Evolutionary conservation across 345 rosid species (phyloP), one percentile per base, ranked within the genome.

Genomic region (Brassica incana): DNA sequence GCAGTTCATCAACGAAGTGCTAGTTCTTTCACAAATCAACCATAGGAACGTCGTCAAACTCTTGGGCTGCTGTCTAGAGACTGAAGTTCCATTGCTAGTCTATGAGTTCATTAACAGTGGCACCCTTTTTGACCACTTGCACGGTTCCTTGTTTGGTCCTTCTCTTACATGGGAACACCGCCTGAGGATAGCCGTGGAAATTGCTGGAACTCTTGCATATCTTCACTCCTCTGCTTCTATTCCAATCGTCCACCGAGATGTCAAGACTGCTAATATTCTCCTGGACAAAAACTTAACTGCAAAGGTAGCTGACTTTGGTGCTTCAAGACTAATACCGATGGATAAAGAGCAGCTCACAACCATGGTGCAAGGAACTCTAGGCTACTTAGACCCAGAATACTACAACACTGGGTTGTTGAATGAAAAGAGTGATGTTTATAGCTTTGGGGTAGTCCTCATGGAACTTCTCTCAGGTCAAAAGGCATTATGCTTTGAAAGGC

Each of bases 1-100:
- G 65, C 84, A 84, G 65, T 84, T 84, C 72, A 74, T 80, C 65
- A 80, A 84, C 7, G 89, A 88, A 65, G 83, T 88, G 23, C 27
- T 75, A 0, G 84, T 88, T 1, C 84, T 88, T 2, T 85, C 88
- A 1, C 85, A 85, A 66, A 85, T 88, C 69, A 85, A 88, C 65
- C 89, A 83, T 3, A 73, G 82, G 54, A 52, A 52, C 23, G 59
- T 52, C 8, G 59, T 52, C 80, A 75, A 23, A 6, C 59, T 52
- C 59, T 52, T 52, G 9, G 59, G 59, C 59, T 52, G 59, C 59
- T 52, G 59, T 52, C 59, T 52, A 52, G 59, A 52, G 59, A 52
- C 59, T 52, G 59, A 52, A 52, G 59, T 50, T 14, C 58, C 58
- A 7, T 50, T 52, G 23, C 59, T 52, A 0, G 23, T 52, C 3